Evolutionary conservation across 2,329 filamentous ascomycete genomes (phyloP), one percentile per base, ranked within the genome.

Genomic region (Colletotrichum sp.): DNA sequence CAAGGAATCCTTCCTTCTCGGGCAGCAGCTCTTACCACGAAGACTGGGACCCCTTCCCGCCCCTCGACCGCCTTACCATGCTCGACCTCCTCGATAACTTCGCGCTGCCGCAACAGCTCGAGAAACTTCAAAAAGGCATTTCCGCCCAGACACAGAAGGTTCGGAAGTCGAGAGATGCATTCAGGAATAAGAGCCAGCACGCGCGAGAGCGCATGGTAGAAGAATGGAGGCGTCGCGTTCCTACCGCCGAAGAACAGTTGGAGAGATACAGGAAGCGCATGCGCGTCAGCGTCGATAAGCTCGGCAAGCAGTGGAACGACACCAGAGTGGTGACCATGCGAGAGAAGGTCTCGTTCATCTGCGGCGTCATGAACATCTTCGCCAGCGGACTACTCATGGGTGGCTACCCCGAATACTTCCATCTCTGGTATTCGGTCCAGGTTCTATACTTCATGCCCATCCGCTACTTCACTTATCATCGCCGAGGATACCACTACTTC

Each of bases 401-500:
- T 76, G 95, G 92, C 34, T 93, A 90, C 80, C 96, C 97, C 1
- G 89, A 98, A 80, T 94, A 92, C 84, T 98, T 99, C 85, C 96
- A 98, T 80, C 87, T 94, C 79, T 99, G 97, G 97, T 99, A 98
- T 85, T 96, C 95, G 9, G 90, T 85, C 5, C 96, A 98, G 85
- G 90, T 98, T 57, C 84, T 95, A 76, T 99, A 98, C 86, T 99
- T 98, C 85, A 98, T 99, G 96, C 97, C 97, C 15, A 95, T 99
- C 79, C 94, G 97, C 65, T 96, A 92, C 86, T 97, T 96, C 87
- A 95, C 94, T 74, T 99, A 99, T 85, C 95, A 95, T 83, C 93
- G 93, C 80, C 95, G 94, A 74, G 97, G 96, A 72, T 98, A 98
- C 82, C 96, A 98, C 85, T 99, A 99, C 87, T 99, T 99, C 86